These are phyloP conservation scores for Gonium pectorale DNA, from an alignment of 139 green algal species.

Conservation along the genomic window DNA sequence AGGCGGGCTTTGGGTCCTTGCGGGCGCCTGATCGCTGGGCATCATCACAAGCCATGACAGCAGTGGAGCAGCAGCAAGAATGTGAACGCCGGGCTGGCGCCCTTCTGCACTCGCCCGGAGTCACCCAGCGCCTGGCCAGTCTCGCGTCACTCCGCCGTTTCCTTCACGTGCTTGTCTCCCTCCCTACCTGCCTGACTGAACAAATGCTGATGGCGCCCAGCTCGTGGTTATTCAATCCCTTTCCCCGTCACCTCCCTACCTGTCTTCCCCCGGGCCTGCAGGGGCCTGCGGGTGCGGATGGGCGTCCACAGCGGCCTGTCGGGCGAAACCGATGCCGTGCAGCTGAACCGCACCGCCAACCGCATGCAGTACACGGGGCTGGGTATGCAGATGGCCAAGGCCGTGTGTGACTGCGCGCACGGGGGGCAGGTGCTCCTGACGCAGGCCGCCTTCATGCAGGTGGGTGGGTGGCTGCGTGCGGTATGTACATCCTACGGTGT, in stretches of 20 bases:
- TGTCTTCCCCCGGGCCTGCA: not conserved
- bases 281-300: constrained; percentile 38
- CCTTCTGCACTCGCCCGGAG: too few species aligned
- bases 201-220: too few species aligned
- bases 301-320: constrained; percentile 28
- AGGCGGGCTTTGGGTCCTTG: too few species aligned
- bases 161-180: too few species aligned
- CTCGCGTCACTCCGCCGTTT: too few species aligned
- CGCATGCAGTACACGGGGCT: constrained; percentile 41
- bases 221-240: too few species aligned
- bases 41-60: too few species aligned
- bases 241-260: not conserved
- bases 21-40: too few species aligned
- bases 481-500: too few species aligned
- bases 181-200: not conserved
- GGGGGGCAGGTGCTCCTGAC: constrained; percentile 31
- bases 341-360: constrained; percentile 34
- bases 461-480: not conserved
- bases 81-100: too few species aligned
- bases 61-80: too few species aligned
- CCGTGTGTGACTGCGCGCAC: constrained; percentile 19
- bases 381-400: constrained; percentile 34
- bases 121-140: too few species aligned
- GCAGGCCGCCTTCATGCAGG: constrained; percentile 26
- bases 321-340: not conserved